Base-by-base conservation (phyloP, 2,329 filamentous ascomycete genomes). In the Aspergillus persii region DNA sequence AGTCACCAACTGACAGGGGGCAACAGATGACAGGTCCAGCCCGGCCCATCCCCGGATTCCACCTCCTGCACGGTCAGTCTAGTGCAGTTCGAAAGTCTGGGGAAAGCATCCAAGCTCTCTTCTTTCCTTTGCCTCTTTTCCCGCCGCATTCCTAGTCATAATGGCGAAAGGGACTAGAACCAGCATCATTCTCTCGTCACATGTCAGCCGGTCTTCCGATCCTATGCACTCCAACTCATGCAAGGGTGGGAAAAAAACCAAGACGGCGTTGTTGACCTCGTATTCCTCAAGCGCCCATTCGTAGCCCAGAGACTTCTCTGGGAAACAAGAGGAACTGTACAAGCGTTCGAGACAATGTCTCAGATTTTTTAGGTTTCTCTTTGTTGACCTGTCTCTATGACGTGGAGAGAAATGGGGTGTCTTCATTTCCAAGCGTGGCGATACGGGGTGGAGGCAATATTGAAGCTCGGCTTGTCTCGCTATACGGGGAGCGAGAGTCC, bases 191-290 rank as follows among this genome's bases (percentile, higher is more conserved):
- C 6, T 15, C 4, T n/a, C 36, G 44, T 36, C 27, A 27, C 23
- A 8, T 30, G 23, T 18, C 18, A 36, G 29, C 9, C 7, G 33
- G 23, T 7, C 4, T 39, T 33, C 11, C 26, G 27, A 44, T 12
- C 55, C 12, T 4, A 29, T 8, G n/a, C 23, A 7, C 48, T 30
- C n/a, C 29, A 26, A 18, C 26, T 15, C 23, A 41, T 33, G 29
- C 46, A 52, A 15, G 15, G 8, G 27, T 18, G 50, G 46, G 36
- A 18, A 50, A 39, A 41, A n/a, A 41, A 41, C 6, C 15, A 41
- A n/a, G 36, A 41, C 36, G 15, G 36, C 63, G 62, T 68, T 65
- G 59, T 61, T 65, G 62, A 65, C 48, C 68, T 71, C 69, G 69
- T 71, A 69, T 71, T 68, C 61, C 36, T 54, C 41, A 41, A 49